Percentiles rank a stretch among this genome's conserved stretches.
Conservation (phyloP, 2,329 filamentous ascomycete species). For the Trichoderma oligosporum region DNA sequence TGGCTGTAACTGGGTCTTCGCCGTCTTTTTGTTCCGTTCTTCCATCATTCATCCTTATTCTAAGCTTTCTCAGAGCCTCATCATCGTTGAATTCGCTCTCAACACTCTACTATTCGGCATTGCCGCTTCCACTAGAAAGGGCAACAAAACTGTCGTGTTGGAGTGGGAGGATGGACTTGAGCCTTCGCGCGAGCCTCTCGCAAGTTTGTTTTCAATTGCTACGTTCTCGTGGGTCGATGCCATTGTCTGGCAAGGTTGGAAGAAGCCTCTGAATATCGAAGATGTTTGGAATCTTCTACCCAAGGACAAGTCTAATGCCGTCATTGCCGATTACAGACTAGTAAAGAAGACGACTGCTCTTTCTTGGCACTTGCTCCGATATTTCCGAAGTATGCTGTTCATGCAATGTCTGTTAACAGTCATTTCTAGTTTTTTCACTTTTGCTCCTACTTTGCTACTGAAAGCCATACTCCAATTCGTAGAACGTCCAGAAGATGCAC, state of each 20-base stretch:
- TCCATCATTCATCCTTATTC: conserved; percentile 74
- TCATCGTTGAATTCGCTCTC: conserved; percentile 70
- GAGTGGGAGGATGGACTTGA: conserved; percentile 87
- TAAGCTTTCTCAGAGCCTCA: conserved; percentile 57
- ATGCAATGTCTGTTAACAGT: conserved; percentile 77
- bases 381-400: conserved; percentile 74
- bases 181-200: conserved; percentile 80
- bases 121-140: conserved; percentile 78
- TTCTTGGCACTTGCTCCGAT: conserved; percentile 74
- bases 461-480: conserved; percentile 91
- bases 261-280: conserved; percentile 72
- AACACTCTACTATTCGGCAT: conserved; percentile 71
- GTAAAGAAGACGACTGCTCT: conserved; percentile 77
- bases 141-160: conserved; percentile 82
- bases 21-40: conserved; percentile 76
- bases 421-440: conserved; percentile 77
- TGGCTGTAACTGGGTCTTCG: conserved; percentile 73
- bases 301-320: conserved; percentile 78
- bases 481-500: conserved; percentile 72
- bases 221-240: conserved; percentile 90
- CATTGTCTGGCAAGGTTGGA: conserved; percentile 86
- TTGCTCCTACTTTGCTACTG: conserved; percentile 84
- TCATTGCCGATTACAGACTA: conserved; percentile 80
- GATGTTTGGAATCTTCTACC: conserved; percentile 90
- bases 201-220: conserved; percentile 81